These are phyloP conservation scores for Dactylorhiza incarnata DNA, from an alignment of 106 monocot species.

Conservation along the genomic window DNA sequence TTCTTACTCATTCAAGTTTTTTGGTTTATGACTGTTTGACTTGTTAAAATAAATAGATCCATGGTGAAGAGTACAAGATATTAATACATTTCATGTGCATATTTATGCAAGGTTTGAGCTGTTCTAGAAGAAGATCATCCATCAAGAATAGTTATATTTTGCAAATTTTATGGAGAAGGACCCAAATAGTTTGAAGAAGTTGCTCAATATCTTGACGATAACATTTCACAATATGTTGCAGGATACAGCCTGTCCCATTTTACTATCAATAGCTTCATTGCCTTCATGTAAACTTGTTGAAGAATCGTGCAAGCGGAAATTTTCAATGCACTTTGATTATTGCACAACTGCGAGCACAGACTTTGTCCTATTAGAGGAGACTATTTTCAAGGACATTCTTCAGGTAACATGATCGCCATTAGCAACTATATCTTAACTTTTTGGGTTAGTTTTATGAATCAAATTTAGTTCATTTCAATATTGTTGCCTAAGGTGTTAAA, in stretches of 20 bases:
- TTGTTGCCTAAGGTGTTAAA: no score
- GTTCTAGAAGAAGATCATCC: constrained; percentile 33
- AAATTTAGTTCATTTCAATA: no score
- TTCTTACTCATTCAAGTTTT: constrained; percentile 7
- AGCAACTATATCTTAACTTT: no score
- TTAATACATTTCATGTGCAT: constrained; percentile 45
- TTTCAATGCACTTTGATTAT: constrained; percentile 93
- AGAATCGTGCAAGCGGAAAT: constrained; percentile 68
- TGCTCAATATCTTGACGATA: constrained; percentile 39
- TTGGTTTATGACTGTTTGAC: constrained; percentile 12
- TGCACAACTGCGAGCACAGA: constrained; percentile 78
- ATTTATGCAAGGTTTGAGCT: constrained; percentile 50
- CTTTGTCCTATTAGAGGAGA: constrained; percentile 67
- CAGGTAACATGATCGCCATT: constrained; percentile 26
- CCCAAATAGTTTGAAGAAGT: constrained; percentile 50
- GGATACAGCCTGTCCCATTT: constrained; percentile 71
- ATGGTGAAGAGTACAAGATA: constrained; percentile 15
- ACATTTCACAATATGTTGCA: constrained; percentile 63
- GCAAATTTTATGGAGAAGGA: constrained; percentile 51
- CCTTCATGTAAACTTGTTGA: constrained; percentile 82
- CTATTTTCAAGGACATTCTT: constrained; percentile 63
- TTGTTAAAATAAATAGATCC: constrained; percentile 25
- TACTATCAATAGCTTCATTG: constrained; percentile 62
- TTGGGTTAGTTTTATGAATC: no score
- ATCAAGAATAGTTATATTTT: constrained; percentile 46